phyloP scores from a whole-genome alignment of 2,329 filamentous ascomycete species.

The Hymenoscyphus albidus region DNA sequence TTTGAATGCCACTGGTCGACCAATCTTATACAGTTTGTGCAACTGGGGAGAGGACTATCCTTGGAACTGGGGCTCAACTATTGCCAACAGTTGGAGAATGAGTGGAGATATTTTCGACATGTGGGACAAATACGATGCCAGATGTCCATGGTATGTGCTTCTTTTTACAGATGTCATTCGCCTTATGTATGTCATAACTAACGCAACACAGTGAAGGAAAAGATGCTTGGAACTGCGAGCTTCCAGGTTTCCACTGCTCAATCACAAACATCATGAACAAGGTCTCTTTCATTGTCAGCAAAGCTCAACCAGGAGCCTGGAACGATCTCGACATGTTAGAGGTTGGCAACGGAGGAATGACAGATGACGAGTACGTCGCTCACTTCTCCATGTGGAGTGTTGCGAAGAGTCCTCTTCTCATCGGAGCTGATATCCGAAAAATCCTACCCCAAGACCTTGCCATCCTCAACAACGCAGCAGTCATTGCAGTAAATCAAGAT shows the following conservation, averaged over 20 bases:
- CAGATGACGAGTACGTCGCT: slow-evolving; percentile 35
- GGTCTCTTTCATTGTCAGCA: slow-evolving; percentile 31
- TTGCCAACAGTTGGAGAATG: slow-evolving; percentile 39
- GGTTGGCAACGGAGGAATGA: slow-evolving; percentile 39
- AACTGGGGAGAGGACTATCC: slow-evolving; percentile 50
- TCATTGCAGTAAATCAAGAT: slow-evolving; percentile 44
- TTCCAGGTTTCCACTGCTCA: slow-evolving; percentile 34
- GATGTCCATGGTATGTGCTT: slow-evolving; percentile 33
- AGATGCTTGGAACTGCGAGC: slow-evolving; percentile 30
- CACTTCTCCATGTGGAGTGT: slow-evolving; percentile 25
- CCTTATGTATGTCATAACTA: neutral
- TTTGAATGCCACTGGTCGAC: slow-evolving; percentile 36
- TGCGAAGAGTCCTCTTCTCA: slow-evolving; percentile 31
- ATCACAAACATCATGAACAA: slow-evolving; percentile 31
- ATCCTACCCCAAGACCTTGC: slow-evolving; percentile 36
- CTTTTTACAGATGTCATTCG: too few relatives aligned
- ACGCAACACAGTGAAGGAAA: slow-evolving; percentile 37
- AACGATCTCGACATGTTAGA: slow-evolving; percentile 36
- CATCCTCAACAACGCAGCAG: slow-evolving; percentile 41
- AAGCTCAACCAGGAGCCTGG: slow-evolving; percentile 33
- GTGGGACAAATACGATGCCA: slow-evolving; percentile 40
- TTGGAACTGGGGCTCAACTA: slow-evolving; percentile 36
- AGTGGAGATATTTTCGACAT: slow-evolving; percentile 38
- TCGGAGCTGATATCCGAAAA: slow-evolving; percentile 32
- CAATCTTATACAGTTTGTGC: slow-evolving; percentile 39